Percentiles rank a stretch among this genome's conserved stretches.
phyloP scores from a whole-genome alignment of 1,284 basidiomycete genomes.

The Termitomyces sp. region DNA sequence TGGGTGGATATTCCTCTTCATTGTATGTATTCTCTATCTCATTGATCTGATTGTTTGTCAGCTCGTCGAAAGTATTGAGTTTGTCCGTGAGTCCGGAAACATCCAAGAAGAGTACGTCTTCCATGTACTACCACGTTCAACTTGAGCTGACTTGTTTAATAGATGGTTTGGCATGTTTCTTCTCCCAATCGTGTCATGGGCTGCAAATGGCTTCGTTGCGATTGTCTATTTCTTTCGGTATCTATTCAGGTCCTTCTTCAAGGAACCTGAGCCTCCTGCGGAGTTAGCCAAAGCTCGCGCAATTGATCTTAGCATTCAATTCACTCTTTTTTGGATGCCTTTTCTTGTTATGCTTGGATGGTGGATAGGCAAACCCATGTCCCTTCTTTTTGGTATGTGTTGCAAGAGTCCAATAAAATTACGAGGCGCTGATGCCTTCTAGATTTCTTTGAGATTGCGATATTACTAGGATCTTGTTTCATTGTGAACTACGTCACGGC shows the following conservation, averaged over 20 bases:
- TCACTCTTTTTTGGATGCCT: slow-evolving; percentile 64
- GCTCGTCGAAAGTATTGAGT: slow-evolving; percentile 60
- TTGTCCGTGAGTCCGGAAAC: slow-evolving; percentile 36
- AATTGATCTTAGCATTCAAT: slow-evolving; percentile 66
- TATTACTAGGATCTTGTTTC: slow-evolving; percentile 58
- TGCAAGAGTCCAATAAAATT: neutral
- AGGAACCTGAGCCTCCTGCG: slow-evolving; percentile 36
- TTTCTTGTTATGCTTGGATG: slow-evolving; percentile 55
- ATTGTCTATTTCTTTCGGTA: slow-evolving; percentile 46
- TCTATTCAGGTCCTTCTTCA: slow-evolving; percentile 30
- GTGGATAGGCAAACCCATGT: slow-evolving; percentile 51
- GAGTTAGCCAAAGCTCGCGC: slow-evolving; percentile 53
- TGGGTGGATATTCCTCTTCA: slow-evolving; percentile 39
- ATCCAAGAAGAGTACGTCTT: slow-evolving; percentile 46
- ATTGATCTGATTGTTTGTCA: slow-evolving; percentile 6
- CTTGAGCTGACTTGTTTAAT: neutral
- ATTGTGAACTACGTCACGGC: slow-evolving; percentile 70
- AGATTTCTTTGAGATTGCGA: slow-evolving; percentile 54
- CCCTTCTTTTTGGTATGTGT: slow-evolving; percentile 48
- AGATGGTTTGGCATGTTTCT: slow-evolving; percentile 70
- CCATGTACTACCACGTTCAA: neutral
- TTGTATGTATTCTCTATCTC: neutral
- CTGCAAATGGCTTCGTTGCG: slow-evolving; percentile 58
- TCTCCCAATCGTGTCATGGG: slow-evolving; percentile 64
- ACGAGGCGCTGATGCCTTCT: neutral